Base-by-base conservation (phyloP, 1,284 basidiomycete species). In the Sporisorium reilianum region DNA sequence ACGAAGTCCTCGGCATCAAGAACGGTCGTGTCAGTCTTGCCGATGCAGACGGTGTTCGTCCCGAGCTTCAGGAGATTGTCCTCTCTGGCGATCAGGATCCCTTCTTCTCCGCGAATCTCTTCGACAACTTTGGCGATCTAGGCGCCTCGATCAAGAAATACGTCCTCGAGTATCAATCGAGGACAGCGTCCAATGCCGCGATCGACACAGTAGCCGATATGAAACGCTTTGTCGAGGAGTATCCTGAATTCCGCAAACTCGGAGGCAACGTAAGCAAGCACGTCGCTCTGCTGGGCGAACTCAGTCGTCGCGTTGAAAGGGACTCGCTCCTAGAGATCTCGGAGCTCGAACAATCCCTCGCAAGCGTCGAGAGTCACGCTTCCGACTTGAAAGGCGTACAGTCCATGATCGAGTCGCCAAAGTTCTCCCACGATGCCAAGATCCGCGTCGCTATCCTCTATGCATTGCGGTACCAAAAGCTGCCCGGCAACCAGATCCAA, bases 231-330 rank as follows among this genome's bases (percentile, higher is more conserved):
- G 93, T 99, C 3, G 97, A 99, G 84, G 95, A 97, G 79, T 99
- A 97, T 86, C 97, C 97, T 2, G 97, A 99, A 85, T 98, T 99
- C 85, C 89, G 91, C 75, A 95, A 95, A 82, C 88, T 99, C 32
- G 94, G 97, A 4, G 95, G 95, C 23, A 99, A 99, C 85, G 97
- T 99, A 32, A 94, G 92, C 86, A 99, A 99, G 86, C 97, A 99
- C 82, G 97, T 99, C 23, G 93, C 95, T 9, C 87, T 99, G 12
- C 94, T 99, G 0, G 96, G 96, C 38, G 97, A 99, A 85, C 88
- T 99, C 66, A 97, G 94, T 82, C 88, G 94, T 64, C 85, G 97
- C 41, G 94, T 99, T 22, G 93, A 91, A 54, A 88, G 90, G 69
- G 91, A 95, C 81, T 93, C 70, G 23, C 64, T 83, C 16, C 61